Base-by-base conservation (phyloP, 2,329 filamentous ascomycete genomes). In the Scytalidium sp. region DNA sequence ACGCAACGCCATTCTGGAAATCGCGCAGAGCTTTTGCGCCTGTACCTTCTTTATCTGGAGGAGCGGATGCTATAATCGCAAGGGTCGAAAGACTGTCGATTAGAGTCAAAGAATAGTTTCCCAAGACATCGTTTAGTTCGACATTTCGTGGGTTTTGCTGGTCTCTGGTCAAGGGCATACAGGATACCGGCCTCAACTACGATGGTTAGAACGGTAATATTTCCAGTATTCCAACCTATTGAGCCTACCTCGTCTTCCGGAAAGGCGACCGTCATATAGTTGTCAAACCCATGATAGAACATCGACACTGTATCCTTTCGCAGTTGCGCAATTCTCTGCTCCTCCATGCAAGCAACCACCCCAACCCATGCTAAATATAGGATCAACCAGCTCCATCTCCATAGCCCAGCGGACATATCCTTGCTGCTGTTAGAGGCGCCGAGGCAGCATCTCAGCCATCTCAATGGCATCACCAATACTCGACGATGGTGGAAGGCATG, bases 261-360 rank as follows among this genome's bases (percentile, higher is more conserved):
- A 64, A 97, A 99, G 50, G 92, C 94, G 69, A 96, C 79, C 57
- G 81, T 73, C 85, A 97, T 94, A 74, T 99, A 99, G 69, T 93
- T 96, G 71, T 92, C 85, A 73, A 85, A 97, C 52, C 94, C 94
- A 75, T 99, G 94, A 69, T 96, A 96, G 75, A 97, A 97, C 79
- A 97, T 90, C 59, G 89, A 79, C 50, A 84, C 79, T 10, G 82
- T 84, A 50, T 83, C 78, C 56, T 73, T 75, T 47, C 83, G 76
- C 60, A 86, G 67, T 59, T 77, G 71, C 44, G 75, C 73, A 51
- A 85, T 71, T 59, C 73, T 75, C 51, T 72, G 73, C n/a, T 75
- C 70, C 39, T 74, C 74, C 81, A 86, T 85, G 29, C 63, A 65
- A 53, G 51, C 56, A 43, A 53, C 55, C 17, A 55, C 21, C 7